Base-by-base conservation (phyloP, 78 protist species). In the slime mould (Dictyostelium discoideum) region DNA sequence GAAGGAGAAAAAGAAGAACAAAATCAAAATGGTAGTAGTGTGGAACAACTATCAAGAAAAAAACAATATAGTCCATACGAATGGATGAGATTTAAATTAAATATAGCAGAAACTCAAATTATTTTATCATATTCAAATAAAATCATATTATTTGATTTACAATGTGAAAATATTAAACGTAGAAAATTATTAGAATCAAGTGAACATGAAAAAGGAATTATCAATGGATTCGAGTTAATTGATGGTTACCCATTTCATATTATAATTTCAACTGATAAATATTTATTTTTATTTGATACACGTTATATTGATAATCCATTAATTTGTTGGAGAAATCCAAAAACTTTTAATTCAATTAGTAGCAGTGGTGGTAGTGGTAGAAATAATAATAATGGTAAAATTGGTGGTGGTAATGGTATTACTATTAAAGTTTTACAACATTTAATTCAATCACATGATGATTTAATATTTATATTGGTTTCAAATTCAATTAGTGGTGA, bases 401-500 rank as follows among this genome's bases (percentile, higher is more conserved):
- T 60, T 60, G 39, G 24, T 16, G 42, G 42, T 74, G 81, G 81
- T 37, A 6, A 5, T 74, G 32, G 54, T 32, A 67, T 60, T 13
- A 54, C 9, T 16, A 63, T 81, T 50, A 20, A 24, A 29, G 24
- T 50, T 5, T 3, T 50, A 20, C 44, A 50, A 29, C 73, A 81
- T 54, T 54, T 81, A 26, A 29, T 81, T 39, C 29, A 29, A 54
- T 20, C 14, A 5, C 5, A 3, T 50, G 74, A 82, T 32, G 87
- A 60, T 84, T 24, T 60, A 14, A 39, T 60, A 14, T 60, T 84
- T 84, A 39, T 84, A 22, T 7, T n/a, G 0, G 54, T 84, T 84
- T 74, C 67, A 60, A 84, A 84, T 84, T 60, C 67, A 20, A 84
- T 84, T 32, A 60, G 79, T 60, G 87, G 87, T 20, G 79, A 84